phyloP scores from a whole-genome alignment of 495 filamentous ascomycete species.

The Podospora fimiseda region DNA sequence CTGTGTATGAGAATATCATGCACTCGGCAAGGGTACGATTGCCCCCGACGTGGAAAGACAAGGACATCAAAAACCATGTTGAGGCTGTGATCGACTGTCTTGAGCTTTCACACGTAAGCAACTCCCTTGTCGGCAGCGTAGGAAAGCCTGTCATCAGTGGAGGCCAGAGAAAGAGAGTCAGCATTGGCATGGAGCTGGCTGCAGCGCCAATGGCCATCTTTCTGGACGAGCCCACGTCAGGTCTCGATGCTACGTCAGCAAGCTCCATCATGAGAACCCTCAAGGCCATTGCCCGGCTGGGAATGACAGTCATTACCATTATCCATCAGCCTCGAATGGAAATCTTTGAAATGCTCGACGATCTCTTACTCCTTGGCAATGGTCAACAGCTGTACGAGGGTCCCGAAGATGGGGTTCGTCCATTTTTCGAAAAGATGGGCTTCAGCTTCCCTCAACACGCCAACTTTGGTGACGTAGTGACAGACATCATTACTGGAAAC shows the following conservation, averaged over 20 bases:
- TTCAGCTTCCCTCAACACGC: constrained; percentile 35
- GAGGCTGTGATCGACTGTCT: constrained; percentile 40
- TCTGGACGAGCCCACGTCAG: constrained; percentile 60
- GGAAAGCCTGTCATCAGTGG: constrained; percentile 43
- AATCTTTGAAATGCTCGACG: constrained; percentile 44
- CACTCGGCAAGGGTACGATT: constrained; percentile 47
- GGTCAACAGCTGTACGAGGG: constrained; percentile 42
- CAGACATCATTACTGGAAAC: constrained; percentile 47
- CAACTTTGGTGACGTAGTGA: constrained; percentile 44
- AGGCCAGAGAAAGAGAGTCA: constrained; percentile 45
- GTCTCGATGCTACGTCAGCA: constrained; percentile 58
- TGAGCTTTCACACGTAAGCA: constrained; percentile 36
- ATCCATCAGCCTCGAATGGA: constrained; percentile 43
- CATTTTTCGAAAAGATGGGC: constrained; percentile 41
- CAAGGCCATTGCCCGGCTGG: constrained; percentile 38
- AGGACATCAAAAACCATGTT: constrained; percentile 37
- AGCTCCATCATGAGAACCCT: constrained; percentile 52
- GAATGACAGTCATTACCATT: constrained; percentile 42
- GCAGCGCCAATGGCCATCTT: constrained; percentile 62
- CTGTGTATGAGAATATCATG: constrained; percentile 48
- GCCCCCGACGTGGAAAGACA: constrained; percentile 34
- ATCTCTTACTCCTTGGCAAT: constrained; percentile 38
- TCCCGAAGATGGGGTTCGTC: constrained; percentile 25
- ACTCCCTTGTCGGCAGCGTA: constrained; percentile 38
- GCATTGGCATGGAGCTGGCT: constrained; percentile 54